Evolutionary conservation across 164 flowering plant genomes (phyloP).

Genomic region (Vitis cinerea): DNA sequence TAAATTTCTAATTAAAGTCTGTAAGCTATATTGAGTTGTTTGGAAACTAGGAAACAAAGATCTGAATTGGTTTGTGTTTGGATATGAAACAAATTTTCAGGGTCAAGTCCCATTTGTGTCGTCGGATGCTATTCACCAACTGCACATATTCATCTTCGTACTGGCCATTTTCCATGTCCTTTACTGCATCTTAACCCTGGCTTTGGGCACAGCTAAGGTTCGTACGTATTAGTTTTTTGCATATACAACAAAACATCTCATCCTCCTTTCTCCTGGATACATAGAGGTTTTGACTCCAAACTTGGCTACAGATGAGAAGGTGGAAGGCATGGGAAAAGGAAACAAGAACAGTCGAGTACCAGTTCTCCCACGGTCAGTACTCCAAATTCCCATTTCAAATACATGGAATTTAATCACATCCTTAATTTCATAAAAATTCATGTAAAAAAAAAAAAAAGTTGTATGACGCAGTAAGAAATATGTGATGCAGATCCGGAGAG

Average conservation of each 20-base stretch:
- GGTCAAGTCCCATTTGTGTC: slow-evolving; percentile 55
- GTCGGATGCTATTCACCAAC: slow-evolving; percentile 57
- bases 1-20: too few species aligned
- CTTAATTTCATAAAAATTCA: neutral
- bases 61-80: neutral
- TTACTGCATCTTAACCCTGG: slow-evolving; percentile 57
- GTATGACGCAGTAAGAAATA: too few species aligned
- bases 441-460: too few species aligned
- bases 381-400: neutral
- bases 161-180: slow-evolving; percentile 63
- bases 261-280: neutral
- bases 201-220: slow-evolving; percentile 64
- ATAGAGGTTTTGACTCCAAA: neutral
- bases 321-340: slow-evolving; percentile 85
- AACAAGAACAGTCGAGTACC: slow-evolving; percentile 63
- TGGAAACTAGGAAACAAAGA: too few species aligned
- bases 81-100: slow-evolving; percentile 23
- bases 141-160: slow-evolving; percentile 73
- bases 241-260: neutral
- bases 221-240: neutral
- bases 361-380: slow-evolving; percentile 55
- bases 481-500: slow-evolving; percentile 65
- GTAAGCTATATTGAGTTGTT: too few species aligned
- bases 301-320: slow-evolving; percentile 51
- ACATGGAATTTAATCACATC: neutral